Base-by-base conservation (phyloP, 495 filamentous ascomycete genomes). In the Aspergillus ostianus region DNA sequence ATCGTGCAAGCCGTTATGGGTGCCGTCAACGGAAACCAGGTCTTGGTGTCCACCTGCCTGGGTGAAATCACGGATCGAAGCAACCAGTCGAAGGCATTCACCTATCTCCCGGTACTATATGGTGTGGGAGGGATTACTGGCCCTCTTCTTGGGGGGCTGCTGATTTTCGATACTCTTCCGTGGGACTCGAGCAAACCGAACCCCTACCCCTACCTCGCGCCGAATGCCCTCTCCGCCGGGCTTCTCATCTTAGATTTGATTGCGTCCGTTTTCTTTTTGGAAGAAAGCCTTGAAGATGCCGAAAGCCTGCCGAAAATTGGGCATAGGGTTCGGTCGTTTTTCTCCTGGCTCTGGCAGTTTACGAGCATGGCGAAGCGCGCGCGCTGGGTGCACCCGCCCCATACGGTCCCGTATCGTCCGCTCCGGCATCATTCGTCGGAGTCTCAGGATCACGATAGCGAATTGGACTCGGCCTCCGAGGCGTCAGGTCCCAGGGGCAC, bases 21-120 rank as follows among this genome's bases (percentile, higher is more conserved):
- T 13, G 65, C 96, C 48, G 85, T 95, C 21, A 98, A 98, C 69
- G 94, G 95, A 12, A 98, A 98, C 64, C 84, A 86, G 65, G 88
- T 83, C 6, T 83, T 98, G 19, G 90, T 98, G 3, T 92, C 91
- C 26, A 97, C 95, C 2, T 94, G 92, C 57, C 77, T 98, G 26
- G 94, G 95, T 12, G 94, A 98, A 71, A 88, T 98, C 57, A 98
- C 94, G 2, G 93, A 98, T 67, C 85, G 89, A 46, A 93, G 88
- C 61, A 98, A 98, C 70, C 94, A 98, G 75, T 91, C 88, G 46
- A 83, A 82, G 51, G 93, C 92, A 0, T 98, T 98, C 67, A 90
- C 87, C 2, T 98, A 93, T 77, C 82, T 98, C 17, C 94, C 94
- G 0, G 87, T 96, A 45, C 84, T 98, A 4, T 98, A 98, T 71